These are phyloP conservation scores for Trichoderma sp. DNA, from an alignment of 2,329 filamentous ascomycete species.

Conservation along the genomic window DNA sequence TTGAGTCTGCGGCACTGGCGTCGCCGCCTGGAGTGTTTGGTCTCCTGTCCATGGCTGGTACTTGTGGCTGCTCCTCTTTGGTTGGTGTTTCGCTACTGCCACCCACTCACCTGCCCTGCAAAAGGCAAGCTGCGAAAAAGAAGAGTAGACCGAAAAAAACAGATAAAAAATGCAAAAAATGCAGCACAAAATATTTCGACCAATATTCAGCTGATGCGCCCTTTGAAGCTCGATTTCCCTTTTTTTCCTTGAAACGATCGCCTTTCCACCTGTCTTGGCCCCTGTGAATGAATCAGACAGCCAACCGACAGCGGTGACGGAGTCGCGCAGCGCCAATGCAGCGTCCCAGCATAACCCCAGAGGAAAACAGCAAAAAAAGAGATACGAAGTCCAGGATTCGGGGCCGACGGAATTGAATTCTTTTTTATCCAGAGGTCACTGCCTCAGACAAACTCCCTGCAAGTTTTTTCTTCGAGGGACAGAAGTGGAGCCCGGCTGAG, in stretches of 20 bases:
- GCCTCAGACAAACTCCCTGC: neutral
- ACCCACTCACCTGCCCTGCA: neutral
- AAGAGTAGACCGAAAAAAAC: neutral
- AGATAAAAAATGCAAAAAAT: neutral
- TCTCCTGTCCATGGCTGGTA: neutral
- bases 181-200: neutral
- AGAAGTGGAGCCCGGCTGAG: conserved; percentile 14
- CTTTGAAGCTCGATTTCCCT: neutral
- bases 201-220: neutral
- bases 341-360: neutral
- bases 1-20: neutral
- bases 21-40: neutral
- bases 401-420: neutral
- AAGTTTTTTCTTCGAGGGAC: neutral
- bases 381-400: too few species aligned
- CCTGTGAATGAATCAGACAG: neutral
- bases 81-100: neutral
- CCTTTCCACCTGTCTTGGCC: neutral
- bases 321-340: neutral
- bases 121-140: neutral
- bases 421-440: neutral
- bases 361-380: neutral
- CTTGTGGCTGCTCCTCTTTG: neutral
- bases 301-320: neutral
- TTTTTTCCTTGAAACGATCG: neutral